Evolutionary conservation across 2,329 filamentous ascomycete species (phyloP).

Genomic region (Ceratocystis alfenasii): DNA sequence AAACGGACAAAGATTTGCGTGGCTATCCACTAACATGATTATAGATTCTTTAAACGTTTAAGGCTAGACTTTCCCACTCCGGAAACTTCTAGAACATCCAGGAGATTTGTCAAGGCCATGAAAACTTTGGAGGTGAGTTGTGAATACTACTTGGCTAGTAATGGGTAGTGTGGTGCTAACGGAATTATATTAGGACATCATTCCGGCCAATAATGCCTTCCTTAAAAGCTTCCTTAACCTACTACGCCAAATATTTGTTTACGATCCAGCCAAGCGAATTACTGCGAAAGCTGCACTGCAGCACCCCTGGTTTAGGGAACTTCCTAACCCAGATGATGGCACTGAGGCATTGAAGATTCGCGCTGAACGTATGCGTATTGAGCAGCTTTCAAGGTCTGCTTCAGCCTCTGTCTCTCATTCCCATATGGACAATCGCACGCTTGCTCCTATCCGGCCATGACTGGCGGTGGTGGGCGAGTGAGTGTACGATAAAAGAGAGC

Average conservation of each 20-base stretch:
- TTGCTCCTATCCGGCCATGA: conserved; percentile 14
- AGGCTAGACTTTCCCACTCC: conserved; percentile 53
- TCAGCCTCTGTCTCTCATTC: conserved; percentile 8
- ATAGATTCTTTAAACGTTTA: conserved; percentile 54
- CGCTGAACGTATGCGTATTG: conserved; percentile 38
- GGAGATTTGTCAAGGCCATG: conserved; percentile 60
- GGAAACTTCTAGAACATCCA: conserved; percentile 53
- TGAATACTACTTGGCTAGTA: background rate
- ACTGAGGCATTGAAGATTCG: conserved; percentile 56
- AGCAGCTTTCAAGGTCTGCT: conserved; percentile 29
- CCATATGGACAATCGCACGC: conserved; percentile 10
- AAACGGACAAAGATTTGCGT: background rate
- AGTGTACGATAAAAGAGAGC: background rate
- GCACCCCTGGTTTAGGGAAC: conserved; percentile 57
- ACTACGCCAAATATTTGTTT: conserved; percentile 54
- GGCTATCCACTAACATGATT: background rate
- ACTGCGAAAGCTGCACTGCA: conserved; percentile 54
- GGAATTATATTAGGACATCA: conserved; percentile 43
- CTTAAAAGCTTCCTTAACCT: conserved; percentile 52
- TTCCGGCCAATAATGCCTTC: conserved; percentile 48
- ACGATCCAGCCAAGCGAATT: conserved; percentile 53
- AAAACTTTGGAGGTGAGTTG: conserved; percentile 49
- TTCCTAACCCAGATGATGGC: conserved; percentile 51
- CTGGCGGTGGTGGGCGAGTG: background rate
- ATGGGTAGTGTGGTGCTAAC: conserved; percentile 23